These are phyloP conservation scores for Microdochium trichocladiopsis DNA, from an alignment of 2,329 filamentous ascomycete species.

Conservation along the genomic window DNA sequence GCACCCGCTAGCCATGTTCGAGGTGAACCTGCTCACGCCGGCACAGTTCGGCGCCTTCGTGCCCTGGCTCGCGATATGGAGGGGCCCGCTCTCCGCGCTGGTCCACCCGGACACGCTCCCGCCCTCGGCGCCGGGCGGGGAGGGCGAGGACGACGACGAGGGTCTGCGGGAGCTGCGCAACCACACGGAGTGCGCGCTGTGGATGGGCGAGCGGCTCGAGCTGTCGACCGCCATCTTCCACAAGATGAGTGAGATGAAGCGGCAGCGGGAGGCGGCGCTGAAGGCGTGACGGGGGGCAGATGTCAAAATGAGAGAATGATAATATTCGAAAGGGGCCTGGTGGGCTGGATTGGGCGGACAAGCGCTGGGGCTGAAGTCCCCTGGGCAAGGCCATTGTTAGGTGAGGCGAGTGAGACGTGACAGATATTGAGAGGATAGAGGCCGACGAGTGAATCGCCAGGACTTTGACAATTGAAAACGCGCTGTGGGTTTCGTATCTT, in stretches of 20 bases:
- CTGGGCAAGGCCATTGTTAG: background rate
- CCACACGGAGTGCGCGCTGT: conserved; percentile 63
- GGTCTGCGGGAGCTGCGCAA: conserved; percentile 37
- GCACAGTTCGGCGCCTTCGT: conserved; percentile 86
- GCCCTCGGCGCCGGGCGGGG: conserved; percentile 2
- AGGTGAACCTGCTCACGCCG: conserved; percentile 82
- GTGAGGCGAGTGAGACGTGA: background rate
- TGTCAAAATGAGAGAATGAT: background rate
- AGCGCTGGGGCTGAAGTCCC: background rate
- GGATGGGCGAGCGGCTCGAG: conserved; percentile 46
- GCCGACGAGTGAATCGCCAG: background rate
- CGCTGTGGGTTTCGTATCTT: background rate
- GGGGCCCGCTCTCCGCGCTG: conserved; percentile 71
- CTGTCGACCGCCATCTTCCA: conserved; percentile 17
- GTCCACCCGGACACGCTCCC: conserved; percentile 75
- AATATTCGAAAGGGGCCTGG: background rate
- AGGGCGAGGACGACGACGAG: conserved; percentile 21
- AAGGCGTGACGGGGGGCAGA: background rate
- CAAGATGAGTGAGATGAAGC: background rate
- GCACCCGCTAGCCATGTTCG: conserved; percentile 83
- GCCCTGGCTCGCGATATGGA: conserved; percentile 74
- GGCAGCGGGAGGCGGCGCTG: background rate
- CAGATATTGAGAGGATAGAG: background rate
- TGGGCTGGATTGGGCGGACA: background rate
- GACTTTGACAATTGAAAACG: background rate